These are phyloP conservation scores for Xerocomellus chrysenteron DNA, from an alignment of 768 basidiomycete genomes.

Conservation along the genomic window DNA sequence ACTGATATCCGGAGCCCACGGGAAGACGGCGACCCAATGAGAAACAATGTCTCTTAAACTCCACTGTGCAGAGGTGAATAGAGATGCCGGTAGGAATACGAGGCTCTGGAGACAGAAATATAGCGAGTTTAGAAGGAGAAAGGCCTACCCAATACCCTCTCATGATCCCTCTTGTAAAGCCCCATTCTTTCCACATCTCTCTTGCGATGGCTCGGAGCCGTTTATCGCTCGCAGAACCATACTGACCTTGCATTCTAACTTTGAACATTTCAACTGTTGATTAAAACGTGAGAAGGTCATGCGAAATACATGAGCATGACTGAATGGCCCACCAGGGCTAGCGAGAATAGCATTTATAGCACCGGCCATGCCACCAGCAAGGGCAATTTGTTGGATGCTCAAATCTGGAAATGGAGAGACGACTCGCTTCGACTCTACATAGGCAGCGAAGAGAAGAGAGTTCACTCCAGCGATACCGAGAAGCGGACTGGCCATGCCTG, in stretches of 20 bases:
- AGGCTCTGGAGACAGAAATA: background rate
- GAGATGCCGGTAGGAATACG: background rate
- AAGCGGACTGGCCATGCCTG: slow-evolving; percentile 86
- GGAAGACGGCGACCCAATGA: background rate
- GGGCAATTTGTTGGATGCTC: slow-evolving; percentile 73
- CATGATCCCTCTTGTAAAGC: slow-evolving; percentile 88
- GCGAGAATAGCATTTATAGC: slow-evolving; percentile 88
- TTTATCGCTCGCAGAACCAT: slow-evolving; percentile 79
- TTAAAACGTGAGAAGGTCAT: background rate
- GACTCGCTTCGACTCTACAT: slow-evolving; percentile 75
- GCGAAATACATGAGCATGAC: background rate
- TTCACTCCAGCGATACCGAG: slow-evolving; percentile 95
- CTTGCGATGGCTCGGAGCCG: slow-evolving; percentile 64
- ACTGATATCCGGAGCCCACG: background rate
- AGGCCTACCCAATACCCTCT: slow-evolving; percentile 88
- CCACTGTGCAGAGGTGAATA: background rate
- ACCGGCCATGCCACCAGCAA: slow-evolving; percentile 91
- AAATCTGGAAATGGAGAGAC: slow-evolving; percentile 89
- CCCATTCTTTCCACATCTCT: slow-evolving; percentile 88
- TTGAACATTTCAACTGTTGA: slow-evolving; percentile 94
- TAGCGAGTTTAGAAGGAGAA: slow-evolving; percentile 7
- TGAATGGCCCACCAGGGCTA: slow-evolving; percentile 65
- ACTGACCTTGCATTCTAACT: slow-evolving; percentile 96
- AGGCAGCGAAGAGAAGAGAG: slow-evolving; percentile 90
- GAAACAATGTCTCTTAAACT: background rate